Conservation (phyloP, 441 rosid species). For the Cnidoscolus chayamansa region DNA sequence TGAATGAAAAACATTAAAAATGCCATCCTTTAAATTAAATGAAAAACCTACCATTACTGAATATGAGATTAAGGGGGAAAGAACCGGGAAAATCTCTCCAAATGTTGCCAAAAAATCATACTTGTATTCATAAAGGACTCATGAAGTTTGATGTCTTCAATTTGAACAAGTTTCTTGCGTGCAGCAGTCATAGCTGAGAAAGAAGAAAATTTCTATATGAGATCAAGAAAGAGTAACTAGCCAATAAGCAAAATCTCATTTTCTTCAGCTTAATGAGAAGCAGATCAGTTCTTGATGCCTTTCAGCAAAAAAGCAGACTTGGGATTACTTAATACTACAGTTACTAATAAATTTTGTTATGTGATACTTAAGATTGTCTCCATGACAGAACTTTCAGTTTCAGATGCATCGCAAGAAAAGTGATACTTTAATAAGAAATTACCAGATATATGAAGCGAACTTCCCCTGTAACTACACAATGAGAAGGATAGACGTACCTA, state of each 20-base stretch:
- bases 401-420: neutral
- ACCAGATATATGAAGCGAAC: neutral
- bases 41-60: neutral
- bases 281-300: slow-evolving; percentile 1
- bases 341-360: neutral
- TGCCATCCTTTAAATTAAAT: neutral
- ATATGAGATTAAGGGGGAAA: neutral
- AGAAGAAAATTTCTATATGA: neutral
- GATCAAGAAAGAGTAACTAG: neutral
- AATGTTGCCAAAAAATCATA: neutral
- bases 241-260: neutral
- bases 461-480: neutral
- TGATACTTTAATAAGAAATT: neutral
- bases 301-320: slow-evolving; percentile 1
- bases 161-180: neutral
- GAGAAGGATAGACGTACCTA: slow-evolving; percentile 16
- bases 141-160: neutral
- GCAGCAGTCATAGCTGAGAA: slow-evolving; percentile 8
- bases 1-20: too few species aligned
- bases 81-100: neutral
- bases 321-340: neutral
- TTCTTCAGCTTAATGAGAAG: slow-evolving; percentile 8
- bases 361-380: neutral
- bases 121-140: neutral
- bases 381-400: neutral